phyloP scores from a whole-genome alignment of 2,329 filamentous ascomycete species.

The Allantophomopsis cytisporea region DNA sequence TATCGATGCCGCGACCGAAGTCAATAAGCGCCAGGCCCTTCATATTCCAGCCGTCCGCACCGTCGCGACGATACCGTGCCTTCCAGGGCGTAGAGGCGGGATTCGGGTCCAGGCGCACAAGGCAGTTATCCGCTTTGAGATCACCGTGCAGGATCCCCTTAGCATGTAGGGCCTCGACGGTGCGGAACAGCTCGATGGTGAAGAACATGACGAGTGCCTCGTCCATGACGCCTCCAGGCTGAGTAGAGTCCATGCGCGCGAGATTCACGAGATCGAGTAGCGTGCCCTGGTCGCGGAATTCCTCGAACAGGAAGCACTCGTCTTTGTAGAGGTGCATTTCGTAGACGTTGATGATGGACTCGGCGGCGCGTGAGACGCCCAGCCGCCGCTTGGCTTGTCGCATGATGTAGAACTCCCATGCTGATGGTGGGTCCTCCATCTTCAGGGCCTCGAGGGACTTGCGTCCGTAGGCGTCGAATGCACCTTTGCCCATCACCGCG shows the following conservation, averaged over 20 bases:
- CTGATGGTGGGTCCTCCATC: slow-evolving; percentile 77
- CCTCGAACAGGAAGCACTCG: slow-evolving; percentile 80
- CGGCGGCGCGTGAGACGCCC: slow-evolving; percentile 56
- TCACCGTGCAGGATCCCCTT: slow-evolving; percentile 81
- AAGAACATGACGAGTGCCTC: slow-evolving; percentile 94
- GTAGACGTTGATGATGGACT: slow-evolving; percentile 71
- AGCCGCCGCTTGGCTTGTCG: slow-evolving; percentile 67
- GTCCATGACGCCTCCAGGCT: slow-evolving; percentile 58
- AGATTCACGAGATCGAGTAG: slow-evolving; percentile 90
- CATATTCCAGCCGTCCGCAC: slow-evolving; percentile 62
- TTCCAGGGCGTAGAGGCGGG: slow-evolving; percentile 32
- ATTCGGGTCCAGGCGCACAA: slow-evolving; percentile 64
- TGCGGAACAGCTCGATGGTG: slow-evolving; percentile 78
- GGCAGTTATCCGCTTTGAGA: slow-evolving; percentile 89
- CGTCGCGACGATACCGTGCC: slow-evolving; percentile 57
- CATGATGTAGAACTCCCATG: slow-evolving; percentile 97
- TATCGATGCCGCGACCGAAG: slow-evolving; percentile 89
- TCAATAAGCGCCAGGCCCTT: slow-evolving; percentile 85
- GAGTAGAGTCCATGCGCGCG: slow-evolving; percentile 54
- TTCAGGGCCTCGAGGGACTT: slow-evolving; percentile 74
- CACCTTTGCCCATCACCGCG: slow-evolving; percentile 46
- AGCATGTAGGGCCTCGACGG: slow-evolving; percentile 72
- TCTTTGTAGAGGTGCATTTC: slow-evolving; percentile 87
- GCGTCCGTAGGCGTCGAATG: slow-evolving; percentile 35
- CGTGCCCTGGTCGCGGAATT: slow-evolving; percentile 80